Base-by-base conservation (phyloP, 1,139 yeast genomes). In the Taiozyma sp. region DNA sequence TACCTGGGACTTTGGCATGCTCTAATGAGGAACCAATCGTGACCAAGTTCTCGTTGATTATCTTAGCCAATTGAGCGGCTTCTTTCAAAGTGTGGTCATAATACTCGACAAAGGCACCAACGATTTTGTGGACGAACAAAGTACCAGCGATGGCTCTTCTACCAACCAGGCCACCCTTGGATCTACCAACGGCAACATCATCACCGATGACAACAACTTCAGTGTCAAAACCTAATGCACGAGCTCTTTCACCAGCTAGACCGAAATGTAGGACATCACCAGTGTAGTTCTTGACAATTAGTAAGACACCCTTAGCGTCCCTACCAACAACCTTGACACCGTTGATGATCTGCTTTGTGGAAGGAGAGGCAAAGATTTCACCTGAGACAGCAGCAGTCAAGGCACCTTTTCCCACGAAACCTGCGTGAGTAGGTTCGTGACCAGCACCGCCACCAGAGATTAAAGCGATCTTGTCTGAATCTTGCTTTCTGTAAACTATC, bases 361-460 rank as follows among this genome's bases (percentile, higher is more conserved):
- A 84, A 2, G 97, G 97, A 23, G 96, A 88, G 0, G 97, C 97
- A 72, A 92, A 92, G 22, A 89, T 78, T 44, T 87, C 81, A 36
- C 98, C 97, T 50, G 90, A 82, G 9, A 91, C 96, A 2, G 96
- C 97, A 40, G 87, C 96, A 62, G 87, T 90, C 44, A 92, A 70
- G 62, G 87, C 72, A 49, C 93, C 93, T 29, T 79, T 76, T 7
- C 97, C 97, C 14, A 92, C 93, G 65, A 82, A 91, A 0, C 97
- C 97, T 6, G 88, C 93, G 65, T 91, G 97, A 9, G 92, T 76
- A 32, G 97, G 97, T 69, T 92, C 97, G 66, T 92, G 98, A 40
- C 98, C 98, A 10, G 93, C 84, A 32, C 98, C 98, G 51, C 98
- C 98, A 52, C 97, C 97, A 45, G 96, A 84, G 29, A 92, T 72